Base-by-base conservation (phyloP, 192 early-diverging fungal species). In the Entomortierella parvispora region DNA sequence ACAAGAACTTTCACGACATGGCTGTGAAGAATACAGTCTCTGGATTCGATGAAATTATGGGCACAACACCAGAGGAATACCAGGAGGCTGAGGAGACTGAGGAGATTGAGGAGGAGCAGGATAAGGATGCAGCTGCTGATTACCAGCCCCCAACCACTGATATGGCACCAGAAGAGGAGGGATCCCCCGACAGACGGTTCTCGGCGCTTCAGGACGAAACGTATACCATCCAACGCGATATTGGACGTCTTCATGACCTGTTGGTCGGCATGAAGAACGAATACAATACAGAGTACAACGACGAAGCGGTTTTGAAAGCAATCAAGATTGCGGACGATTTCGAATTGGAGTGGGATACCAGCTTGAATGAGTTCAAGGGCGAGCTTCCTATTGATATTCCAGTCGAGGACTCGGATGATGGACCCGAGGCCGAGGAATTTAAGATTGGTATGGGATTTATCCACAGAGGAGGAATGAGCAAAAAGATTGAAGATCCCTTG, bases 1-100 rank as follows among this genome's bases (percentile, higher is more conserved):
- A 94, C 77, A 82, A 86, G 49, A 91, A 94, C 62, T 92, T 85
- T 66, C 88, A 90, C 60, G 92, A 94, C 61, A 82, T 82, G 53
- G 90, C 90, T 2, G 91, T 93, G 20, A 83, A 87, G 32, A 62
- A 66, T 23, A 86, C 92, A 0, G 82, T 93, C 29, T 61, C 72
- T 18, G 82, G 75, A 12, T 94, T 89, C 52, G 86, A 90, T 15
- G 85, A 87, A 23, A 94, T 89, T 40, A 40, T 86, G 0, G 5
- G 7, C 12, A 69, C 75, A 1, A 68, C 68, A 1, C 83, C 75
- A 37, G 86, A 81, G 55, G 43, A 72, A n/a, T n/a, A n/a, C n/a
- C n/a, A n/a, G n/a, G n/a, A n/a, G n/a, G n/a, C n/a, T n/a, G 72
- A 68, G 7, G 43, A 37, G 15, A 25, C 44, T 47, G 33, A n/a